A percentile compares a stretch with the other conserved stretches of the same genome.
These are phyloP conservation scores for Neoboletus magnificus DNA, from an alignment of 768 basidiomycete genomes.

Conservation along the genomic window DNA sequence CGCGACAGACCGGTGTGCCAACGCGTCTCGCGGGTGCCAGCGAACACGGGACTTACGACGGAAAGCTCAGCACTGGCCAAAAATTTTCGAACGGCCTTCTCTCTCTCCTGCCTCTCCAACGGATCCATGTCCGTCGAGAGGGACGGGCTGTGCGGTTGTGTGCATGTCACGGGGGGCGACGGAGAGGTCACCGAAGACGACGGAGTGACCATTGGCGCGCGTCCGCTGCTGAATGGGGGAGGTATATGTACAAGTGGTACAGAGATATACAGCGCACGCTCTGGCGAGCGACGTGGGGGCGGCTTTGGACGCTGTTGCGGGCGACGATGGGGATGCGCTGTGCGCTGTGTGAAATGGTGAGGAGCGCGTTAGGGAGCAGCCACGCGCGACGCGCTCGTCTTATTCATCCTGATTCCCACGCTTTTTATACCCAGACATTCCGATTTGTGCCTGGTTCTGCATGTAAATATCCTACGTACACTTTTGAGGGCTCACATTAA, in stretches of 20 bases:
- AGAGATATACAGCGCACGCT: constrained; percentile 16
- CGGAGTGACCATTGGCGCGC: constrained; percentile 67
- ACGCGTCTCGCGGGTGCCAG: constrained; percentile 46
- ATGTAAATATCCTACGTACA: constrained; percentile 14
- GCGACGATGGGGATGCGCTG: constrained; percentile 33
- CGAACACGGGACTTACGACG: constrained; percentile 55
- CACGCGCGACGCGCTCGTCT: constrained; percentile 38
- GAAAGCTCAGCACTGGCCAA: constrained; percentile 76
- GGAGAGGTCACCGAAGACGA: constrained; percentile 80
- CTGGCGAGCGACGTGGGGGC: constrained; percentile 3
- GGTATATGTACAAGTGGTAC: constrained; percentile 17
- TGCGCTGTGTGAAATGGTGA: constrained; percentile 37
- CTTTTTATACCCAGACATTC: constrained; percentile 23
- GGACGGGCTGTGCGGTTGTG: constrained; percentile 42
- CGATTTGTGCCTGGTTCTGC: constrained; percentile 19
- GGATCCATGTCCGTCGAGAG: constrained; percentile 40
- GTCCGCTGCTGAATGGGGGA: constrained; percentile 13
- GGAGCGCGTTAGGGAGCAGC: constrained; percentile 37
- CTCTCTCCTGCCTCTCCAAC: constrained; percentile 55
- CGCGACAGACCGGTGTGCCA: constrained; percentile 28
- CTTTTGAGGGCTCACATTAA: constrained; percentile 8
- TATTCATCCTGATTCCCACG: constrained; percentile 37
- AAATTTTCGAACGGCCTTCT: constrained; percentile 71
- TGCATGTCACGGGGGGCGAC: constrained; percentile 69
- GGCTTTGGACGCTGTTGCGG: constrained; percentile 29